A percentile compares a stretch with the other conserved stretches of the same genome.
phyloP scores from a whole-genome alignment of 1,139 yeast species.

The Kurtzmaniella quercitrusa region DNA sequence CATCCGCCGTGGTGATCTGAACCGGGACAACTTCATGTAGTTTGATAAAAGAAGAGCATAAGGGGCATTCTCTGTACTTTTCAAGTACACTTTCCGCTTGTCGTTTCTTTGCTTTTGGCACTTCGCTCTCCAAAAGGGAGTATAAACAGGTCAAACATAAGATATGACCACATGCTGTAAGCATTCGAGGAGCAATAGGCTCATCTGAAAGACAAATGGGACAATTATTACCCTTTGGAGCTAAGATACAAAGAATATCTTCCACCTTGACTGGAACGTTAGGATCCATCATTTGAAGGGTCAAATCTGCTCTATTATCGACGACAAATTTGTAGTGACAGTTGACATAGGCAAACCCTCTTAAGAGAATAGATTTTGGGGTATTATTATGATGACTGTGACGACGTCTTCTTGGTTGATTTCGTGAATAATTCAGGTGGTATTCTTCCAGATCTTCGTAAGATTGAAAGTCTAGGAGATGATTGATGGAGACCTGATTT shows the following conservation, averaged over 20 bases:
- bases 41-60: conserved; percentile 69
- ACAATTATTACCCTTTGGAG: conserved; percentile 73
- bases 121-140: conserved; percentile 62
- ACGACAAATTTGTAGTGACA: conserved; percentile 83
- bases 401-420: conserved; percentile 11
- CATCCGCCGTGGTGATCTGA: conserved; percentile 50
- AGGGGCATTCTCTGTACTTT: conserved; percentile 74
- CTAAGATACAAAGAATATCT: conserved; percentile 66
- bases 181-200: conserved; percentile 91
- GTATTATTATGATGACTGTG: conserved; percentile 2
- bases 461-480: conserved; percentile 59
- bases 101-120: conserved; percentile 31
- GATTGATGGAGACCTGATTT: conserved; percentile 60
- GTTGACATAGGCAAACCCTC: conserved; percentile 75
- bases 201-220: conserved; percentile 88
- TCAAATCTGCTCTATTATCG: conserved; percentile 54
- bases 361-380: conserved; percentile 34
- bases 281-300: conserved; percentile 62
- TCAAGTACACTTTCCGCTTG: conserved; percentile 39
- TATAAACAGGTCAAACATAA: conserved; percentile 81
- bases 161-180: conserved; percentile 84
- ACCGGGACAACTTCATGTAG: conserved; percentile 68
- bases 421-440: conserved; percentile 15
- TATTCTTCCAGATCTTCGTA: conserved; percentile 47
- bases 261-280: conserved; percentile 64